Percentiles rank a stretch among this genome's conserved stretches.
Conservation (phyloP, 306 rosid species). For the Arachis stenosperma region DNA sequence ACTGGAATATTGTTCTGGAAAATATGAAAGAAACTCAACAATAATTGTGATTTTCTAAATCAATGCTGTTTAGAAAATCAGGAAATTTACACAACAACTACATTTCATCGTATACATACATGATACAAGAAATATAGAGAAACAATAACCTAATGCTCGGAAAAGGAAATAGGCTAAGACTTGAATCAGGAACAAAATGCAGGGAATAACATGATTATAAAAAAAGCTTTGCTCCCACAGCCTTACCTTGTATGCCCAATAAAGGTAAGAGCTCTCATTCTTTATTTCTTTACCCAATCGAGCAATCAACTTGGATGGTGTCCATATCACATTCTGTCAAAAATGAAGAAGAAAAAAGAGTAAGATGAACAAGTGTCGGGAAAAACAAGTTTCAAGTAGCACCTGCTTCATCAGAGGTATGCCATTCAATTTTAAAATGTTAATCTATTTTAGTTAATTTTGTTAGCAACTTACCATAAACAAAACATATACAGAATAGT, state of each 20-base stretch:
- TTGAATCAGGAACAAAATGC: conserved; percentile 23
- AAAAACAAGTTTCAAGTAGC: background rate
- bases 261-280: conserved; percentile 80
- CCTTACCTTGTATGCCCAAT: conserved; percentile 91
- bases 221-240: conserved; percentile 8
- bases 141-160: background rate
- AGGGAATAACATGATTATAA: conserved; percentile 19
- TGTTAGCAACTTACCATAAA: background rate
- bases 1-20: conserved; percentile 89
- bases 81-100: conserved; percentile 8
- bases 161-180: conserved; percentile 10
- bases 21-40: conserved; percentile 22
- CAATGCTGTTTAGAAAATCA: background rate
- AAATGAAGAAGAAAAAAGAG: background rate
- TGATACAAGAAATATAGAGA: conserved; percentile 6
- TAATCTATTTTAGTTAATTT: background rate
- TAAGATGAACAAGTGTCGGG: background rate
- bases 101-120: background rate
- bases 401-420: background rate
- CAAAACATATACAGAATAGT: background rate
- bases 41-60: background rate
- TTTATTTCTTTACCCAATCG: conserved; percentile 92
- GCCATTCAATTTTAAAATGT: background rate
- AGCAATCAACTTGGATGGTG: conserved; percentile 82
- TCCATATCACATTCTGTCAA: conserved; percentile 72